Conservation (phyloP, 768 basidiomycete genomes). For the Lentinula sp. region DNA sequence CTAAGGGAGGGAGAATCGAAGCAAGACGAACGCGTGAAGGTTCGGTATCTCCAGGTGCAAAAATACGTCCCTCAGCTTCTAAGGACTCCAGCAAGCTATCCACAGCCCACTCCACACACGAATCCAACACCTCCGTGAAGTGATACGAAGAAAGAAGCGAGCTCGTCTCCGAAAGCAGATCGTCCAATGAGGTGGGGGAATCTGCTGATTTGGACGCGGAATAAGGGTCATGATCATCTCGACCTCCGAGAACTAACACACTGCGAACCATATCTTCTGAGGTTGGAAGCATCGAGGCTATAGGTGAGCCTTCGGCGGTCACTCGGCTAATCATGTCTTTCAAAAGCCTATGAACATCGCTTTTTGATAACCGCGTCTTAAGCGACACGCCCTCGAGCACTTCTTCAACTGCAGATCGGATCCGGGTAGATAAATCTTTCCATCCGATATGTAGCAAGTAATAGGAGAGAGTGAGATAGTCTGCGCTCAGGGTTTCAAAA, state of each 20-base stretch:
- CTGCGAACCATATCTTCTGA: conserved; percentile 4
- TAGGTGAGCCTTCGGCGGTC: conserved; percentile 31
- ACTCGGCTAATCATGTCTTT: conserved; percentile 71
- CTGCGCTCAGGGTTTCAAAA: conserved; percentile 13
- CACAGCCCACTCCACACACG: conserved; percentile 66
- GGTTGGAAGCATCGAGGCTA: neutral
- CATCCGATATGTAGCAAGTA: conserved; percentile 92
- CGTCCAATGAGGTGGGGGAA: conserved; percentile 43
- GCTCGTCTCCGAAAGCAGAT: conserved; percentile 67
- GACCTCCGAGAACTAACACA: conserved; percentile 1
- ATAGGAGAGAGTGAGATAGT: conserved; percentile 86
- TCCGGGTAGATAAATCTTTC: conserved; percentile 74
- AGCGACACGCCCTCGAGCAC: conserved; percentile 81
- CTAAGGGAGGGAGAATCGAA: conserved; percentile 72
- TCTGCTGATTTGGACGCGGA: conserved; percentile 11
- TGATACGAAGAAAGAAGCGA: conserved; percentile 58
- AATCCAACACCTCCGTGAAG: conserved; percentile 64
- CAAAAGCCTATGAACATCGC: conserved; percentile 65
- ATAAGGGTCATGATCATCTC: neutral
- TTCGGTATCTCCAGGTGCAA: conserved; percentile 22
- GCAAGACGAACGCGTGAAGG: conserved; percentile 64
- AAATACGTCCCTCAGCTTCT: conserved; percentile 47
- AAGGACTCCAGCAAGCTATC: conserved; percentile 59
- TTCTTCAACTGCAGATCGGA: conserved; percentile 69
- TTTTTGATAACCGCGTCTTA: conserved; percentile 64